Percentiles rank a stretch among this genome's conserved stretches.
Evolutionary conservation across 1,139 yeast species (phyloP).

Genomic region (Candida tunisiensis): DNA sequence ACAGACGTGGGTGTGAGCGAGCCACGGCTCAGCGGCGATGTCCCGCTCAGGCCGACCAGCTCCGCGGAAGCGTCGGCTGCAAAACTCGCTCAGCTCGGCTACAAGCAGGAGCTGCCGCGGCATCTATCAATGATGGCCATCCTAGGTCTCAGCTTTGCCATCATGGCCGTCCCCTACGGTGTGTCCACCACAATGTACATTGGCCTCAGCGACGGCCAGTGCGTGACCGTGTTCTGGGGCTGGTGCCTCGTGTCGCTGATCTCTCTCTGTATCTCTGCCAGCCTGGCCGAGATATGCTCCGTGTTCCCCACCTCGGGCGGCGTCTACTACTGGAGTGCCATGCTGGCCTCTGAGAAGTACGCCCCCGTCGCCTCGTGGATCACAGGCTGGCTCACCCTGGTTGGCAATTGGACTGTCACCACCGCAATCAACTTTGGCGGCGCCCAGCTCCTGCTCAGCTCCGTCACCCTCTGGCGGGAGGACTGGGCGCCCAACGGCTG

Average conservation of each 20-base stretch:
- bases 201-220: constrained; percentile 9
- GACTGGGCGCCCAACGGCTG: constrained; percentile 26
- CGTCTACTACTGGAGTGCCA: constrained; percentile 27
- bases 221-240: constrained; percentile 9
- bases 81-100: constrained; percentile 9
- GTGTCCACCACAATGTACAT: constrained; percentile 10
- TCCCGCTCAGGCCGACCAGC: too few relatives aligned
- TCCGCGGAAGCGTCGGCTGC: too few relatives aligned
- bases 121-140: constrained; percentile 21
- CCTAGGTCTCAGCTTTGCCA: constrained; percentile 10
- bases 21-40: too few relatives aligned
- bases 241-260: constrained; percentile 10
- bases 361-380: constrained; percentile 20
- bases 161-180: constrained; percentile 10
- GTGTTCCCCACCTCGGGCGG: constrained; percentile 68
- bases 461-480: constrained; percentile 24
- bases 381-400: constrained; percentile 28
- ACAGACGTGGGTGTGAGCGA: too few relatives aligned
- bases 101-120: constrained; percentile 26
- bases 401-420: constrained; percentile 29
- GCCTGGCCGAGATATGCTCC: constrained; percentile 54
- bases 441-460: constrained; percentile 26
- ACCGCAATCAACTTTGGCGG: constrained; percentile 21
- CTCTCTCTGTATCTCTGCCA: constrained; percentile 37
- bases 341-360: constrained; percentile 7